These are phyloP conservation scores for Nothophoma quercina DNA, from an alignment of 2,329 filamentous ascomycete species.

Conservation along the genomic window DNA sequence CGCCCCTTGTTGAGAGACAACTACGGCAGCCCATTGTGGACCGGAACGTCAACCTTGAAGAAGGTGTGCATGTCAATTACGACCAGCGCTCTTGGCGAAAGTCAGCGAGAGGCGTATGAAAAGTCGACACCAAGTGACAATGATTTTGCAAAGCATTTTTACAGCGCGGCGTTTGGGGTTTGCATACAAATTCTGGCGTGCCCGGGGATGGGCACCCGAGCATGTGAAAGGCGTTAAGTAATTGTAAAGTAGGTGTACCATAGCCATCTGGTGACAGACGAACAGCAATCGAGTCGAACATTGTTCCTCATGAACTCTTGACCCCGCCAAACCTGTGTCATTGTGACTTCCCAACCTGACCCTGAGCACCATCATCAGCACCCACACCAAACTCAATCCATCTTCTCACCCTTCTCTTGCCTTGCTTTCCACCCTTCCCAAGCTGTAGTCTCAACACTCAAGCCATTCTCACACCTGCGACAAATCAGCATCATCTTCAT, in stretches of 20 bases:
- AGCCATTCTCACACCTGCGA: constrained; percentile 59
- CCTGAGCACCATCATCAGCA: neutral
- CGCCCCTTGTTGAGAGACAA: constrained; percentile 27
- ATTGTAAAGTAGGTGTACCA: constrained; percentile 27
- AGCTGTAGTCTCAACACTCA: constrained; percentile 68
- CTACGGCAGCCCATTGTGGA: constrained; percentile 41
- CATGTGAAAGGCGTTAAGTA: constrained; percentile 33
- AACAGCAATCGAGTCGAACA: constrained; percentile 3
- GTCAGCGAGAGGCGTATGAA: constrained; percentile 41
- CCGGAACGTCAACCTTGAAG: constrained; percentile 40
- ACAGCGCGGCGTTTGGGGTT: constrained; percentile 52
- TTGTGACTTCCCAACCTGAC: neutral
- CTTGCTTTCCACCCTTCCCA: constrained; percentile 60
- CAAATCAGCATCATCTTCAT: neutral
- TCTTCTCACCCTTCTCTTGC: constrained; percentile 30
- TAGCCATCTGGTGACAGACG: constrained; percentile 15
- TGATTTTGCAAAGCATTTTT: constrained; percentile 33
- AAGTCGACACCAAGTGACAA: neutral
- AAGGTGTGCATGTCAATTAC: constrained; percentile 63
- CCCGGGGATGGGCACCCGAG: constrained; percentile 25
- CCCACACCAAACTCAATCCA: neutral
- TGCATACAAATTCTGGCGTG: constrained; percentile 27
- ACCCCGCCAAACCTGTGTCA: neutral
- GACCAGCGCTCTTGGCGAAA: constrained; percentile 67
- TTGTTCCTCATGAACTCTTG: neutral